Evolutionary conservation across 495 filamentous ascomycete species (phyloP).

Genomic region (Hypoxylon cercidicola): DNA sequence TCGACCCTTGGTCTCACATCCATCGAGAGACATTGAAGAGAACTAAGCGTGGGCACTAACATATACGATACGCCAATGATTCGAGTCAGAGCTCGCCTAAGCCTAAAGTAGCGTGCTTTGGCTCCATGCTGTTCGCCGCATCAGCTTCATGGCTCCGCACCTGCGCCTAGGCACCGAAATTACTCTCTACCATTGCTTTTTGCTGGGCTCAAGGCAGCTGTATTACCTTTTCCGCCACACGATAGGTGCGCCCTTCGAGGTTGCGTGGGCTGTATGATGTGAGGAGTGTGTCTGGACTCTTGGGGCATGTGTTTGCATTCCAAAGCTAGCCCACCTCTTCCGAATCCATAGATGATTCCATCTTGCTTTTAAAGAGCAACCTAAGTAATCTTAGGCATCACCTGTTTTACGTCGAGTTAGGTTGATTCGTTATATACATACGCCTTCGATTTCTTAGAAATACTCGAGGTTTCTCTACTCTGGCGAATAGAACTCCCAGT

Average conservation of each 20-base stretch:
- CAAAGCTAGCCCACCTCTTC: constrained; percentile 9
- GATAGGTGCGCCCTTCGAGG: neutral
- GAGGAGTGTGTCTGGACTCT: constrained; percentile 19
- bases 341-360: constrained; percentile 5
- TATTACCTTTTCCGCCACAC: constrained; percentile 22
- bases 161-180: constrained; percentile 39
- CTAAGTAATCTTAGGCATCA: neutral
- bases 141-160: constrained; percentile 16
- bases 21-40: neutral
- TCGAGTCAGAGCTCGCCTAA: constrained; percentile 11
- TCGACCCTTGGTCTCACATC: constrained; percentile 17
- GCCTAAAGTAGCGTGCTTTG: constrained; percentile 1
- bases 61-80: neutral
- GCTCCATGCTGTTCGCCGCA: constrained; percentile 3
- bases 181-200: constrained; percentile 18
- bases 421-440: constrained; percentile 5
- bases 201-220: constrained; percentile 34
- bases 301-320: neutral
- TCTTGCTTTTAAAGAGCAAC: neutral
- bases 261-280: constrained; percentile 11
- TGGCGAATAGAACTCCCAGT: constrained; percentile 4
- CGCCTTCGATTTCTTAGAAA: neutral
- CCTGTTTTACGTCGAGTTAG: neutral
- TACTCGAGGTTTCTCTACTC: neutral
- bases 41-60: constrained; percentile 5